These are phyloP conservation scores for Excoecaria agallocha DNA, from an alignment of 345 rosid genomes.

Conservation along the genomic window DNA sequence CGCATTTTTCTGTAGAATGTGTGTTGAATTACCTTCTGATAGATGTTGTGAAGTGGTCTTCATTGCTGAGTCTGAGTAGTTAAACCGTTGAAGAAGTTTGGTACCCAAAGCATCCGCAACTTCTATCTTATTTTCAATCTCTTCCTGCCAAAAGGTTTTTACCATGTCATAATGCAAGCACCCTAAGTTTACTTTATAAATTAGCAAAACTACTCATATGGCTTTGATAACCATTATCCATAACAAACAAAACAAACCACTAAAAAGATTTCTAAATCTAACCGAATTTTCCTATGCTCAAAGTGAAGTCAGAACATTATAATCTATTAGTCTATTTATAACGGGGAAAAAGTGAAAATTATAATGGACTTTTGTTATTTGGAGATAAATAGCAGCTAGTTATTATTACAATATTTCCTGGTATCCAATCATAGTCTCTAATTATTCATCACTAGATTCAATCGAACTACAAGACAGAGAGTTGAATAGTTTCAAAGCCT, in stretches of 20 bases:
- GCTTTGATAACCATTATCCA: neutral
- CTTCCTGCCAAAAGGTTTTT: conserved; percentile 57
- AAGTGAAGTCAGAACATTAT: neutral
- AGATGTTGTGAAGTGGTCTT: conserved; percentile 72
- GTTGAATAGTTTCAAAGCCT: neutral
- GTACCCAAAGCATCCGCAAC: conserved; percentile 86
- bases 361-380: too few relatives aligned
- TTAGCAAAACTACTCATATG: neutral
- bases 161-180: conserved; percentile 9
- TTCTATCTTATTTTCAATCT: conserved; percentile 86
- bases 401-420: neutral
- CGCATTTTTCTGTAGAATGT: neutral
- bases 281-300: neutral
- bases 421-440: neutral
- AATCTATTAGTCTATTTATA: neutral
- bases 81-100: conserved; percentile 79
- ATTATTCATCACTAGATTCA: neutral
- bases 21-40: conserved; percentile 58
- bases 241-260: neutral
- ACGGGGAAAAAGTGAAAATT: neutral
- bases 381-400: neutral
- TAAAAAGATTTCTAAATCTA: neutral
- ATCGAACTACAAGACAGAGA: neutral
- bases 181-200: neutral
- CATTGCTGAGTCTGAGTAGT: conserved; percentile 70